phyloP scores from a whole-genome alignment of 495 filamentous ascomycete genomes.

The Glonium stellatum region DNA sequence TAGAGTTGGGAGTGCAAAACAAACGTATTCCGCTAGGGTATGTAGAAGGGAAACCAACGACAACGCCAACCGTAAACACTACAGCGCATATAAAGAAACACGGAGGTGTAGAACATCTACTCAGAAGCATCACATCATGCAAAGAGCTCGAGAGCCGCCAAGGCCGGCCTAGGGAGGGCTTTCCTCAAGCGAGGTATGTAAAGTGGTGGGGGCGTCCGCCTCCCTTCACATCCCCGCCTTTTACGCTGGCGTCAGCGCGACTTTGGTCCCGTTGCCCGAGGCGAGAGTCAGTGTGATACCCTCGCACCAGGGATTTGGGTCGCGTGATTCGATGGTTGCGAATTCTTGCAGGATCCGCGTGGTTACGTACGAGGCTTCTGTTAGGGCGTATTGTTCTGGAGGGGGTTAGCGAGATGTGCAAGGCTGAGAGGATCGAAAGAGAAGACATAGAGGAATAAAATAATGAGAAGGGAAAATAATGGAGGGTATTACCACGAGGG shows the following conservation, averaged over 20 bases:
- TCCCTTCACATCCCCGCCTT: background rate
- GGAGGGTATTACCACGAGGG: no score
- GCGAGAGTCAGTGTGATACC: background rate
- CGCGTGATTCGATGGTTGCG: conserved; percentile 25
- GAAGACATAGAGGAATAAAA: background rate
- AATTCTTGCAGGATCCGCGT: conserved; percentile 15
- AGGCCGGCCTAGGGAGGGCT: no score
- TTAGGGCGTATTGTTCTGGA: conserved; percentile 10
- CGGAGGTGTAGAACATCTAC: no score
- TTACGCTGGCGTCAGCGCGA: background rate
- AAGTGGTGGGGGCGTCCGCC: no score
- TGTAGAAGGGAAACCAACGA: no score
- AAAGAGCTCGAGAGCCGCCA: no score
- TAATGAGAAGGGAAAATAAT: background rate
- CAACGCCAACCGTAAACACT: no score
- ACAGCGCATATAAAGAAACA: no score
- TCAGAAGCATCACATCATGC: no score
- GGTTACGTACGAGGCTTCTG: conserved; percentile 5
- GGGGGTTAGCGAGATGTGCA: background rate
- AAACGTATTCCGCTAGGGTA: no score
- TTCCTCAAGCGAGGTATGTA: no score
- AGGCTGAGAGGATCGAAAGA: background rate
- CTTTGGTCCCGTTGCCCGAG: background rate
- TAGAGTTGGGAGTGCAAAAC: no score
- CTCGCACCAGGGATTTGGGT: background rate